Percentiles rank a stretch among this genome's conserved stretches.
Conservation (phyloP, 176 grass and related monocot species). For the Cenchrus fungigraminus region DNA sequence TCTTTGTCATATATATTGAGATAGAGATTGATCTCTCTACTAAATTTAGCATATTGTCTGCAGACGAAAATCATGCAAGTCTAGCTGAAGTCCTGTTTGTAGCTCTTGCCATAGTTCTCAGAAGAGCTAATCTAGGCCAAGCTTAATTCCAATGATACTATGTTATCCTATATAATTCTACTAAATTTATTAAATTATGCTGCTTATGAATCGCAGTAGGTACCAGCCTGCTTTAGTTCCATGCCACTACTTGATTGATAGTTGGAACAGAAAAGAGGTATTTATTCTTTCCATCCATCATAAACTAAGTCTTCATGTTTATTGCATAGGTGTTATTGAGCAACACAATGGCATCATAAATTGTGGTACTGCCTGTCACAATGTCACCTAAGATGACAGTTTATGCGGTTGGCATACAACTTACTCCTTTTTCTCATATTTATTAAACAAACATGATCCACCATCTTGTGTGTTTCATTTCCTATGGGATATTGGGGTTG, state of each 20-base stretch:
- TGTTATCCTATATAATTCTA: not conserved
- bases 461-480: slow-evolving; percentile 20
- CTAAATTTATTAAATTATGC: not conserved
- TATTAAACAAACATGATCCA: not conserved
- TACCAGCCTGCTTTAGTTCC: slow-evolving; percentile 3
- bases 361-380: not conserved
- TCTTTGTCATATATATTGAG: slow-evolving; percentile 3
- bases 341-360: not conserved
- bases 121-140: not conserved
- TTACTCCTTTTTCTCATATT: slow-evolving; percentile 3
- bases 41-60: not conserved
- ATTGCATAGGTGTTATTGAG: slow-evolving; percentile 15
- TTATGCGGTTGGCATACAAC: slow-evolving; percentile 20
- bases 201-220: not conserved
- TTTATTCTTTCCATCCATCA: not conserved
- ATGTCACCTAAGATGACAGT: not conserved
- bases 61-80: not conserved
- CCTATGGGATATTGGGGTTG: not conserved
- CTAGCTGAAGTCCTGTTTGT: not conserved
- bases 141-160: slow-evolving; percentile 12
- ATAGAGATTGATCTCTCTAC: not conserved
- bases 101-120: not conserved
- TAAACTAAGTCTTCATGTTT: not conserved
- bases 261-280: not conserved
- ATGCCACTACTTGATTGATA: not conserved